A percentile compares a stretch with the other conserved stretches of the same genome.
These are phyloP conservation scores for Chalaropsis ovoidea DNA, from an alignment of 2,329 filamentous ascomycete genomes.

Conservation along the genomic window DNA sequence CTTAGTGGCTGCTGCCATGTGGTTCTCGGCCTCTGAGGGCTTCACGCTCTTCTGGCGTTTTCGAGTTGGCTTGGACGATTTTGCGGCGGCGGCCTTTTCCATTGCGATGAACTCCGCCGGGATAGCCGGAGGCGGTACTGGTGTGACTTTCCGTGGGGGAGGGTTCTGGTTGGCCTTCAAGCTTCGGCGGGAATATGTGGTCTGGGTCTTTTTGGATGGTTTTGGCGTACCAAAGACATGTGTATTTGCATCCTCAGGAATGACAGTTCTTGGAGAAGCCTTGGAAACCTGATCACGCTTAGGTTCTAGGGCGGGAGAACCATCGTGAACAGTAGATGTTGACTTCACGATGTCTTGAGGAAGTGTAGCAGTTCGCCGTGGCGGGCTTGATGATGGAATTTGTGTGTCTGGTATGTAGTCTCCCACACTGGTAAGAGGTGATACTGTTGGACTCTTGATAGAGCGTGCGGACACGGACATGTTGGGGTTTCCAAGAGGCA, in stretches of 20 bases:
- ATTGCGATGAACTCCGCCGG: not conserved
- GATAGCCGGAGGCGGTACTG: slow-evolving; percentile 12
- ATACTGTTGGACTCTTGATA: slow-evolving; percentile 21
- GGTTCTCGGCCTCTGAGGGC: not conserved
- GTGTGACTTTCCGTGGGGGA: slow-evolving; percentile 8
- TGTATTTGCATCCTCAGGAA: not conserved
- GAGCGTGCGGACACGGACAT: not conserved
- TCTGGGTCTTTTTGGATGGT: slow-evolving; percentile 6
- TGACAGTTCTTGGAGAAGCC: not conserved
- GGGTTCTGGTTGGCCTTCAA: slow-evolving; percentile 1
- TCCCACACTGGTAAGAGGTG: slow-evolving; percentile 17
- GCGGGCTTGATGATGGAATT: slow-evolving; percentile 2
- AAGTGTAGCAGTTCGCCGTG: not conserved
- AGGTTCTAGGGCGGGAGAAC: not conserved
- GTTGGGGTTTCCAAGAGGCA: slow-evolving; percentile 6
- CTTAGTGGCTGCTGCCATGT: not conserved
- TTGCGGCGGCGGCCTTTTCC: not conserved
- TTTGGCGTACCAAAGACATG: slow-evolving; percentile 2
- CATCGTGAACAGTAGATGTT: not conserved
- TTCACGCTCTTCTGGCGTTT: slow-evolving; percentile 10
- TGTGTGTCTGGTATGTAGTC: slow-evolving; percentile 23
- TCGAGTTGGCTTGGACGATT: not conserved
- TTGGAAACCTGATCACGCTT: not conserved
- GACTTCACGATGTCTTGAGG: not conserved
- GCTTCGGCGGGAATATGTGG: slow-evolving; percentile 13